Evolutionary conservation across 805 yeast genomes (phyloP), one percentile per base, ranked within the genome.

Genomic region (Maudiozyma serrabonitensis): DNA sequence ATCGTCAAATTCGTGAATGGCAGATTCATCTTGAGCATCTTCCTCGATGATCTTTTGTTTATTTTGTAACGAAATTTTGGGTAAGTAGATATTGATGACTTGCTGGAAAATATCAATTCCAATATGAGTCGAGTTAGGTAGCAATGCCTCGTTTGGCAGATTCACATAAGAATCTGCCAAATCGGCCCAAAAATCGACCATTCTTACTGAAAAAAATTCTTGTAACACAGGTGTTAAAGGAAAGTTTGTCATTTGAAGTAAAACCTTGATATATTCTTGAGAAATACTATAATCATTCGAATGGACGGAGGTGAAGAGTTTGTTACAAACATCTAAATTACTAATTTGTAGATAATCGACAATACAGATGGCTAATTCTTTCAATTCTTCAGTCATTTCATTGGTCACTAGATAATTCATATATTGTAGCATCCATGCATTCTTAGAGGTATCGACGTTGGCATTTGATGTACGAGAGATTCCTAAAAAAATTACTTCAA

Each of bases 101-200:
- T 73, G 71, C 32, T 67, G 69, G 51, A 84, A 76, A 4, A 81
- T 60, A 1, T 61, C 58, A 32, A 59, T 52, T 13, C 73, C 64
- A 49, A 73, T 69, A 6, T 53, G 53, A 15, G 65, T 60, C 3
- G 64, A 58, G 37, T 68, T 59, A 18, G 58, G 47, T 43, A 62
- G 31, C 53, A 55, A 31, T 0, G 59, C 58, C 15, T 67, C 67
- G 44, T 70, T 71, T 18, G 68, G 63, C 37, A 71, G 60, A 41
- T 75, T 56, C 1, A 69, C 49, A 53, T 76, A 78, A 1, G 74
- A 68, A 50, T 82, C 88, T 6, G 81, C 75, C 32, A 84, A 65
- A 48, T 80, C 82, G 45, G 76, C 73, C 95, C 95, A 86, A 58
- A 85, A 82, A 34, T 78, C 76, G 8, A 82, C 70, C 58, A 84